Evolutionary conservation across 2,329 filamentous ascomycete genomes (phyloP).

Genomic region (Alternaria sp.): DNA sequence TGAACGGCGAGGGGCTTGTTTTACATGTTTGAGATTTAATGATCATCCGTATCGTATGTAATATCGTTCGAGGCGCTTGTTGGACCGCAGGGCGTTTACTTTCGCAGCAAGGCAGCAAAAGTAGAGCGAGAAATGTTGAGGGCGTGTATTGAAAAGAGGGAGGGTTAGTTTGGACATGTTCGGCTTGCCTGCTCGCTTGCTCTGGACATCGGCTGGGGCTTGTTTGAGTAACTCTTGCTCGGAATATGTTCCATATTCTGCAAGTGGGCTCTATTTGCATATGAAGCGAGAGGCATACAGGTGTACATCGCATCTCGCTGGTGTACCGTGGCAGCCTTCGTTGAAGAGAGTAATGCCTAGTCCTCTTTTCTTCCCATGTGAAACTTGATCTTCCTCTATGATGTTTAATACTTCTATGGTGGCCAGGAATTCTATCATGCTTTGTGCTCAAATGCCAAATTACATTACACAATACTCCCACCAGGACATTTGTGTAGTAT

Average conservation of each 20-base stretch:
- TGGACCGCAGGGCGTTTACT: neutral
- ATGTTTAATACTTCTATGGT: too few species aligned
- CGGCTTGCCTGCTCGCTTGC: neutral
- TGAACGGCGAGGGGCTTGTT: neutral
- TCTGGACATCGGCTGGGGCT: neutral
- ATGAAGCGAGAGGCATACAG: neutral
- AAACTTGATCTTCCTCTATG: too few species aligned
- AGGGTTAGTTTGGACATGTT: neutral
- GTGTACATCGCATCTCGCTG: neutral
- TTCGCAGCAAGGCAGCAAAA: neutral
- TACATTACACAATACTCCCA: neutral
- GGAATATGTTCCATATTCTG: neutral
- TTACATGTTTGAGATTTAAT: neutral
- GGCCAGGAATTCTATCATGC: too few species aligned
- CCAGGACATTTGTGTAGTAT: too few species aligned
- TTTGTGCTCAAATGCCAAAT: too few species aligned
- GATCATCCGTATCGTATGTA: neutral
- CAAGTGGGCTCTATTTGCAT: neutral
- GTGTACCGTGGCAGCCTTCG: neutral
- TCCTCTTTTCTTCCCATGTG: neutral
- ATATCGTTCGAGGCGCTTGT: neutral
- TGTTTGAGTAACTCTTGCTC: neutral
- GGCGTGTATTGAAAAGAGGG: neutral
- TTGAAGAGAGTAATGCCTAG: too few species aligned
- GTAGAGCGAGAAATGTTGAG: neutral